Evolutionary conservation across 306 rosid genomes (phyloP), one percentile per base, ranked within the genome.

Genomic region (Acacia crassicarpa): DNA sequence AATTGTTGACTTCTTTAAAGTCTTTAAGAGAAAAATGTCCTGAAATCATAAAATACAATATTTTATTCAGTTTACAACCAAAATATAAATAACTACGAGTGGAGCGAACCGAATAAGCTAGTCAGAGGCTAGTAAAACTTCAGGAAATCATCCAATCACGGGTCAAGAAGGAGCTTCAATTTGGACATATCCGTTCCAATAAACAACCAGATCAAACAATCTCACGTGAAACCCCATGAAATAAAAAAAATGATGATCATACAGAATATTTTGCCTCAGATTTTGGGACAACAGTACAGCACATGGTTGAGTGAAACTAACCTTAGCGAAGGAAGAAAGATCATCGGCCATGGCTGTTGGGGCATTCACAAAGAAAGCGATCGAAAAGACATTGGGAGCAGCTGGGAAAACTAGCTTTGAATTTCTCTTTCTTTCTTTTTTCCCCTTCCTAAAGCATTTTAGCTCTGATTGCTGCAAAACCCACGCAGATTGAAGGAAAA

Each of bases 341-440:
- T 92, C 97, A 78, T 93, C 97, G 13, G 98, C 98, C 99, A 96
- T 96, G 85, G 91, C 85, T 82, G 78, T 2, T 2, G 20, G 69
- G 78, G 79, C 76, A 91, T 89, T 92, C 90, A 90, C 88, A 87
- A 84, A 78, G 85, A 79, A 93, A 83, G 83, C 74, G 30, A 80
- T 71, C 74, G 89, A 89, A 91, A 91, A 89, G 89, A 91, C 97
- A 95, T 91, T 75, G 72, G 80, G 77, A 71, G 74, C 82, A 88
- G 83, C 81, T 40, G 12, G 12, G 20, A 69, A 70, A 43, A 25
- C 59, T 45, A 13, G 59, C 76, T 71, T 45, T 59, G 58, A 72
- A 20, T 19, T 56, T 56, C 25, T 56, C 30, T 56, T 7, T 5
- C 11, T 17, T 30, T 30, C 15, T 15, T 78, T 67, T 38, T 11